These are phyloP conservation scores for Beauveria bassiana DNA, from an alignment of 2,329 filamentous ascomycete species.

Conservation along the genomic window DNA sequence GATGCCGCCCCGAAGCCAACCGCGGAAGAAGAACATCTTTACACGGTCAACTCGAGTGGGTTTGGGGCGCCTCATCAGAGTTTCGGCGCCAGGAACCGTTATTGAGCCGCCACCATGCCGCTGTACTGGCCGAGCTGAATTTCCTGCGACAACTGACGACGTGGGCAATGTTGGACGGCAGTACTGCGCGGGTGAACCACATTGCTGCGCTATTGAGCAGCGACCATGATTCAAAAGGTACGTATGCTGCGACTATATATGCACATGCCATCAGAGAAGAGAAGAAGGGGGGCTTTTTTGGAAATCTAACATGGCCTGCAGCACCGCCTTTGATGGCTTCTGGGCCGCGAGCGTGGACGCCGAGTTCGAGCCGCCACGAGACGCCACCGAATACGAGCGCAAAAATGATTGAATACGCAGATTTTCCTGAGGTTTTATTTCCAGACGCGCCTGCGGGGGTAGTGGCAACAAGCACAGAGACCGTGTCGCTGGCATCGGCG, in stretches of 20 bases:
- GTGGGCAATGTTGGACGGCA: neutral
- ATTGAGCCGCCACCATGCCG: constrained; percentile 21
- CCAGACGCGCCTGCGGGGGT: neutral
- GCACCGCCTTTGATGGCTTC: neutral
- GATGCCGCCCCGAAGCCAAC: constrained; percentile 19
- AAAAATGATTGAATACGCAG: neutral
- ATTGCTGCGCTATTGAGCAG: neutral
- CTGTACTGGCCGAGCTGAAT: constrained; percentile 22
- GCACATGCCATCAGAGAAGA: too few relatives aligned
- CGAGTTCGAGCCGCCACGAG: neutral
- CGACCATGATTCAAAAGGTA: neutral
- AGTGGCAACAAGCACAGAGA: neutral
- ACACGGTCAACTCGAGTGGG: constrained; percentile 18
- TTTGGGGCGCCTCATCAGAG: constrained; percentile 18
- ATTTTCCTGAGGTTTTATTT: constrained; percentile 2
- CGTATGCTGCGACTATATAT: neutral
- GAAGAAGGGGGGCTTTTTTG: neutral
- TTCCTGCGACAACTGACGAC: constrained; percentile 16
- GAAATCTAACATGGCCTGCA: neutral
- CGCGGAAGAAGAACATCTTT: constrained; percentile 15
- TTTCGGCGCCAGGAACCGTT: constrained; percentile 21
- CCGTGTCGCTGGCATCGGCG: neutral
- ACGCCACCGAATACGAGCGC: neutral
- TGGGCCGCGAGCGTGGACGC: neutral
- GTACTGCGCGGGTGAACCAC: neutral